Evolutionary conservation across 495 filamentous ascomycete species (phyloP).

Genomic region (Usnea hakonensis): DNA sequence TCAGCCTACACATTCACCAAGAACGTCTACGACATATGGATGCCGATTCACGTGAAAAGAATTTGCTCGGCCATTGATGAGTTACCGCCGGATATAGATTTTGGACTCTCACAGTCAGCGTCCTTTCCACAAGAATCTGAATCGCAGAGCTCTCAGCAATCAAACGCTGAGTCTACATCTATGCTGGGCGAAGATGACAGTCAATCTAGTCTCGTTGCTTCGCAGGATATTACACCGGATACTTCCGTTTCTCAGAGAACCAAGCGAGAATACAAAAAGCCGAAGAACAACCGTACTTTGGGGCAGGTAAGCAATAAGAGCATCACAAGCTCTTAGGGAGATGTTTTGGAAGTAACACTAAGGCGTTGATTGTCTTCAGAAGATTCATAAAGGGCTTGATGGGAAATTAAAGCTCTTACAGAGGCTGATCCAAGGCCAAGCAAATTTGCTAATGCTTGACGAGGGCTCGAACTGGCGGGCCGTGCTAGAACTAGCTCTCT

Average conservation of each 20-base stretch:
- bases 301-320: neutral
- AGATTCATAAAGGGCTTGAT: too few relatives aligned
- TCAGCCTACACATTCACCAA: constrained; percentile 33
- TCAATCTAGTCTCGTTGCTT: neutral
- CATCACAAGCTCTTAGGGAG: too few relatives aligned
- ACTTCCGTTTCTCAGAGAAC: neutral
- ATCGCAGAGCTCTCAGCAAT: neutral
- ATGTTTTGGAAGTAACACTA: too few relatives aligned
- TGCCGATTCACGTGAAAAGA: constrained; percentile 33
- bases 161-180: constrained; percentile 1
- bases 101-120: neutral
- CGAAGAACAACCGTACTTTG: neutral
- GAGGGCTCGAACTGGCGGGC: too few relatives aligned
- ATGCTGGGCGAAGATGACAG: too few relatives aligned
- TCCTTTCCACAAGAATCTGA: neutral
- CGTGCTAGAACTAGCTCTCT: too few relatives aligned
- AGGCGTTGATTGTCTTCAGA: too few relatives aligned
- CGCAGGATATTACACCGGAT: neutral
- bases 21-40: constrained; percentile 37
- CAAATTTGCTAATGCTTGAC: too few relatives aligned
- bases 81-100: constrained; percentile 20
- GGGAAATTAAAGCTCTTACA: too few relatives aligned
- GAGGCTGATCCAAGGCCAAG: too few relatives aligned
- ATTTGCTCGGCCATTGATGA: constrained; percentile 31
- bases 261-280: constrained; percentile 7